phyloP scores from a whole-genome alignment of 2,329 filamentous ascomycete genomes.

The Penicillium concentricum region DNA sequence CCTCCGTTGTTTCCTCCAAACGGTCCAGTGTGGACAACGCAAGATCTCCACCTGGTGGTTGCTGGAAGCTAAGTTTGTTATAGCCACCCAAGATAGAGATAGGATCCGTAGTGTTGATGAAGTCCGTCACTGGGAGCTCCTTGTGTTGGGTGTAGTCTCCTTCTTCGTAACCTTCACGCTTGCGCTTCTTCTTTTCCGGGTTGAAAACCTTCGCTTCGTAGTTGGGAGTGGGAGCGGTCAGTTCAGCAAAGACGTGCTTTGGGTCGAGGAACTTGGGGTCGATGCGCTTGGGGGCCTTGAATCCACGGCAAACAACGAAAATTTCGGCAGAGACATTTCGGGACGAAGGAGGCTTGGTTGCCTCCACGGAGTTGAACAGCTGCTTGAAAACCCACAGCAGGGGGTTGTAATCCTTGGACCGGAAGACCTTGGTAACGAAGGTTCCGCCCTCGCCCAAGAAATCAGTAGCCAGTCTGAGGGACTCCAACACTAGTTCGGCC shows the following conservation, averaged over 20 bases:
- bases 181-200: slow-evolving; percentile 94
- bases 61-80: slow-evolving; percentile 81
- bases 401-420: slow-evolving; percentile 95
- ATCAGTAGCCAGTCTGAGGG: slow-evolving; percentile 89
- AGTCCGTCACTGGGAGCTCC: slow-evolving; percentile 82
- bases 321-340: slow-evolving; percentile 97
- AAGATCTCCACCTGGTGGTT: slow-evolving; percentile 77
- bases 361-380: slow-evolving; percentile 90
- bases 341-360: slow-evolving; percentile 93
- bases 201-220: slow-evolving; percentile 99
- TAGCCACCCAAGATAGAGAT: slow-evolving; percentile 85
- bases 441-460: slow-evolving; percentile 86
- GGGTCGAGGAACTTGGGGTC: slow-evolving; percentile 92
- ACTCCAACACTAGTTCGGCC: slow-evolving; percentile 85
- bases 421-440: slow-evolving; percentile 96
- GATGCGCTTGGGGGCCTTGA: slow-evolving; percentile 89
- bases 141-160: slow-evolving; percentile 92
- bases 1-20: slow-evolving; percentile 79
- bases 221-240: slow-evolving; percentile 81
- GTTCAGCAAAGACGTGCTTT: slow-evolving; percentile 84
- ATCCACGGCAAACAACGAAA: slow-evolving; percentile 94
- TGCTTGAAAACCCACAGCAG: slow-evolving; percentile 98
- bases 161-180: slow-evolving; percentile 96
- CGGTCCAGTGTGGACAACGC: slow-evolving; percentile 82
- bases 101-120: slow-evolving; percentile 89